Conservation (phyloP, 2,329 filamentous ascomycete species). For the Aspergillus aculeatus region DNA sequence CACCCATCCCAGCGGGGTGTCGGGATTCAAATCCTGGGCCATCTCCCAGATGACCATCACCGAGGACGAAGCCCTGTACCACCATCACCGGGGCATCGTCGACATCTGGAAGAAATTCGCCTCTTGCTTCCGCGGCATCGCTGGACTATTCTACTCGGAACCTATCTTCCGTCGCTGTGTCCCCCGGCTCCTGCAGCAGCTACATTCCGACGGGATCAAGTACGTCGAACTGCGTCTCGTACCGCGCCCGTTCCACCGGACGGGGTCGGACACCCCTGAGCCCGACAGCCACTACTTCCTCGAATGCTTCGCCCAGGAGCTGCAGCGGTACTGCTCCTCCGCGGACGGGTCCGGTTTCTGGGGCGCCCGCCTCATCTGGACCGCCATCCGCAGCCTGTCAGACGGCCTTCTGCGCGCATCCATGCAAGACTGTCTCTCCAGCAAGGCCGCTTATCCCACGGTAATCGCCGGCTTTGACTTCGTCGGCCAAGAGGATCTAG, state of each 20-base stretch:
- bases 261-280: slow-evolving; percentile 4
- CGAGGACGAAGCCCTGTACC: slow-evolving; percentile 9
- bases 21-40: slow-evolving; percentile 11
- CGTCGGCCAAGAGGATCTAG: slow-evolving; percentile 13
- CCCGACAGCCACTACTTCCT: slow-evolving; percentile 9
- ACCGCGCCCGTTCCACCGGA: slow-evolving; percentile 5
- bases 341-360: slow-evolving; percentile 9
- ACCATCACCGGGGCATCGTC: slow-evolving; percentile 13
- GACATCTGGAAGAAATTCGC: slow-evolving; percentile 15
- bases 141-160: slow-evolving; percentile 12
- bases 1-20: slow-evolving; percentile 5
- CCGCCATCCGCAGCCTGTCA: slow-evolving; percentile 8
- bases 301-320: slow-evolving; percentile 12
- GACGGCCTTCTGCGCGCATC: slow-evolving; percentile 3
- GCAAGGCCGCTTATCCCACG: slow-evolving; percentile 8
- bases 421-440: slow-evolving; percentile 6
- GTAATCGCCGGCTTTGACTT: slow-evolving; percentile 14
- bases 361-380: slow-evolving; percentile 15
- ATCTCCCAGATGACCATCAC: slow-evolving; percentile 11
- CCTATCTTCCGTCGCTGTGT: slow-evolving; percentile 12
- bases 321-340: slow-evolving; percentile 8
- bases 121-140: slow-evolving; percentile 8
- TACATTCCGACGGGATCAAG: slow-evolving; percentile 11
- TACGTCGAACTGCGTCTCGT: slow-evolving; percentile 14
- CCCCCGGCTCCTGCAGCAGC: slow-evolving; percentile 12